These are phyloP conservation scores for Acanthamoeba triangularis DNA, from an alignment of 208 protist species.

Conservation along the genomic window DNA sequence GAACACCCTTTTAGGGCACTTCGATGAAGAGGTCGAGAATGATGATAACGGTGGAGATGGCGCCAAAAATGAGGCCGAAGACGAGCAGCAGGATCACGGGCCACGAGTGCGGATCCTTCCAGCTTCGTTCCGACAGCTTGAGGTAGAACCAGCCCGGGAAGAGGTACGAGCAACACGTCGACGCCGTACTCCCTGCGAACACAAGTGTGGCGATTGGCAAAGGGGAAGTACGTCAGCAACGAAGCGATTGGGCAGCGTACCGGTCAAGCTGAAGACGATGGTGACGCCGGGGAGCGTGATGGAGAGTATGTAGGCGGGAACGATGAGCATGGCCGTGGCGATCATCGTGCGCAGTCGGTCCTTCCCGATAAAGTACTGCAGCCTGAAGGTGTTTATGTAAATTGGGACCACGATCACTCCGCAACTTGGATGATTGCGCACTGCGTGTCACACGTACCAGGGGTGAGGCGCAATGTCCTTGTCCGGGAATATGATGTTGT, in stretches of 20 bases:
- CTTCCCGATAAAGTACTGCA: constrained; percentile 40
- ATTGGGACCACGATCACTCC: neutral
- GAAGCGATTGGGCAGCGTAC: neutral
- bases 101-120: neutral
- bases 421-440: neutral
- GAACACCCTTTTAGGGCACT: neutral
- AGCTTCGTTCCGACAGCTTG: neutral
- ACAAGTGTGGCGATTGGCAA: neutral
- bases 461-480: constrained; percentile 22
- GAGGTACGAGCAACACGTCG: constrained; percentile 10
- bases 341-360: constrained; percentile 27
- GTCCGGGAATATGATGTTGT: constrained; percentile 37
- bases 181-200: constrained; percentile 27
- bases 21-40: constrained; percentile 32
- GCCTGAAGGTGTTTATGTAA: neutral
- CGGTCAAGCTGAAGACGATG: constrained; percentile 32
- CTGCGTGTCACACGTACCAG: neutral
- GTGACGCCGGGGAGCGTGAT: constrained; percentile 23
- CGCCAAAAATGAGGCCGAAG: constrained; percentile 19
- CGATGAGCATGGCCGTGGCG: constrained; percentile 43
- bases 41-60: constrained; percentile 6
- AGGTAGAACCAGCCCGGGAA: constrained; percentile 57
- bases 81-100: neutral
- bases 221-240: neutral
- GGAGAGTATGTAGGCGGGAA: neutral